Conservation (phyloP, 2,329 filamentous ascomycete species). For the Cryphonectria carpinicola region DNA sequence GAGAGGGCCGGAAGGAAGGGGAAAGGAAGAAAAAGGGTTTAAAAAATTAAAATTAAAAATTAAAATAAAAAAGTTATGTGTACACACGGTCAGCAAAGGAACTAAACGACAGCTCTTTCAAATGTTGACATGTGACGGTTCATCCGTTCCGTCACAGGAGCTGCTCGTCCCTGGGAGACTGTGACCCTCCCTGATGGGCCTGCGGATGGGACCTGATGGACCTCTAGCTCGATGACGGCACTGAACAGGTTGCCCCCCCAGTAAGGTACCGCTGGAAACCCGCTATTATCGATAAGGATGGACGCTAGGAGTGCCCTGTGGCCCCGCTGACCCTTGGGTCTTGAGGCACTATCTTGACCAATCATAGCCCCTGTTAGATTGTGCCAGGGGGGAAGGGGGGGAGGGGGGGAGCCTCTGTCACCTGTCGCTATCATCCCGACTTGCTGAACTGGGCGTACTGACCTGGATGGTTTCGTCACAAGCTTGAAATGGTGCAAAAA, state of each 20-base stretch:
- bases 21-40: no score
- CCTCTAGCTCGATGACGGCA: not conserved
- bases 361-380: not conserved
- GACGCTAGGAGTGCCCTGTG: slow-evolving; percentile 5
- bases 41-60: no score
- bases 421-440: slow-evolving; percentile 7
- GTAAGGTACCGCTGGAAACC: not conserved
- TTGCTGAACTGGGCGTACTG: not conserved
- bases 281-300: slow-evolving; percentile 24
- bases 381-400: not conserved
- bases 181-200: not conserved
- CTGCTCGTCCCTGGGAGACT: not conserved
- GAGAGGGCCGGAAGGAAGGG: no score
- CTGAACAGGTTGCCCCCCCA: not conserved
- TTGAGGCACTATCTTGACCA: slow-evolving; percentile 1
- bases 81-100: no score
- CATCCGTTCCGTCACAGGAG: not conserved
- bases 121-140: not conserved
- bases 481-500: not conserved
- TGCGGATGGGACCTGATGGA: not conserved
- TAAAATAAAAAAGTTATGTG: no score
- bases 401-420: not conserved
- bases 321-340: not conserved
- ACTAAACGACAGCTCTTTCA: not conserved
- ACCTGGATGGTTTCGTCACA: slow-evolving; percentile 2